Base-by-base conservation (phyloP, 345 rosid species). In the Syzygium aqueum region DNA sequence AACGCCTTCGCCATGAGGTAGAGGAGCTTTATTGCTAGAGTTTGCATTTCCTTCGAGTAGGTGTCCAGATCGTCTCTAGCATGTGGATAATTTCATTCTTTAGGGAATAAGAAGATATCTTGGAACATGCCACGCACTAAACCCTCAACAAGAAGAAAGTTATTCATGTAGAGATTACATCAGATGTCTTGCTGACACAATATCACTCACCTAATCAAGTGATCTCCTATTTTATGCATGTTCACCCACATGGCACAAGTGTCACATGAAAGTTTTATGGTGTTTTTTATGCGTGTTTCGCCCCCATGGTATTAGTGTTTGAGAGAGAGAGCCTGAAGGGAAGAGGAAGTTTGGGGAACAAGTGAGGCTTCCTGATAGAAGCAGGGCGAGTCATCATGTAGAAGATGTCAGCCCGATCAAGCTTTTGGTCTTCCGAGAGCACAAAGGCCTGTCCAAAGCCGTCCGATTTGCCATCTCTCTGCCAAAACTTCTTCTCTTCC, bases 1-100 rank as follows among this genome's bases (percentile, higher is more conserved):
- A 94, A 85, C 21, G 93, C 93, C 85, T 88, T 89, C 2, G 92
- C 95, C 93, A 93, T 88, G 61, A 88, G 87, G 3, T 80, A 88
- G 22, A 95, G 63, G 22, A 94, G 86, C 33, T 27, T 77, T 88
- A 92, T 59, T 2, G 94, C 94, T 63, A 93, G 86, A 33, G 67
- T 90, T 87, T 90, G 90, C 53, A 89, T 52, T 88, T 94, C 92
- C 43, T 3, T 15, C 2, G 89, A 87, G 88, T 96, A 96, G 50
- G 87, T 77, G 51, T 94, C 95, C 84, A 94, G 23, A 17, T 89
- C 90, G 52, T 91, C 94, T 87, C 98, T 96, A 84, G 51, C 80
- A 73, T 9, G 46, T 73, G 46, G 80, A 37, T 4, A 73, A 19
- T 73, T 33, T 73, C 49, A 37, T 37, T 9, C 14, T 5, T 33